Evolutionary conservation across 805 yeast genomes (phyloP).

Genomic region (Pachysolen tannophilus): DNA sequence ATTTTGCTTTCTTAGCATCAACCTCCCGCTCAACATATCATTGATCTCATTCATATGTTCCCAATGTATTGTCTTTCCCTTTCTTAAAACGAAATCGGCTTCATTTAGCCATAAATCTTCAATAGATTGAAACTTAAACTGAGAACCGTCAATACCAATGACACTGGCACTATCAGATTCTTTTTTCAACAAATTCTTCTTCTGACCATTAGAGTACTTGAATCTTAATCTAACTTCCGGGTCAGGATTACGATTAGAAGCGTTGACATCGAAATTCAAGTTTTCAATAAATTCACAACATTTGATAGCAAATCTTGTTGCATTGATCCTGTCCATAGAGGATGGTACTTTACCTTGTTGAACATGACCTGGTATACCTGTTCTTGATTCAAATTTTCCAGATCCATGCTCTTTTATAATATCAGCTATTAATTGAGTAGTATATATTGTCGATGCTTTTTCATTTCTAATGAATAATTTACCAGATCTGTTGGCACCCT

Average conservation of each 20-base stretch:
- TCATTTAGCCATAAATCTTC: constrained; percentile 49
- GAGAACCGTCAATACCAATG: constrained; percentile 64
- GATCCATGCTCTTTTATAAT: constrained; percentile 74
- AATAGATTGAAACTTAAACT: constrained; percentile 49
- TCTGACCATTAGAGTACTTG: constrained; percentile 40
- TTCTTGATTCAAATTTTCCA: constrained; percentile 79
- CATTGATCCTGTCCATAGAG: constrained; percentile 86
- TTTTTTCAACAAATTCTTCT: constrained; percentile 34
- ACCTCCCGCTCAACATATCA: constrained; percentile 69
- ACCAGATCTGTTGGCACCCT: constrained; percentile 78
- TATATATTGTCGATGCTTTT: constrained; percentile 72
- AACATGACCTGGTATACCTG: constrained; percentile 96
- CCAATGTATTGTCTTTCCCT: constrained; percentile 69
- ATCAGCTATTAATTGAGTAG: constrained; percentile 75
- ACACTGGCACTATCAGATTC: constrained; percentile 45
- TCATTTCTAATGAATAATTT: constrained; percentile 80
- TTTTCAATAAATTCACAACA: constrained; percentile 85
- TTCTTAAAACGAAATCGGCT: constrained; percentile 54
- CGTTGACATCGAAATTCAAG: constrained; percentile 11
- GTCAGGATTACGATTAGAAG: constrained; percentile 5
- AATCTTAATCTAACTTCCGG: constrained; percentile 43
- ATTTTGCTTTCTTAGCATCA: constrained; percentile 33
- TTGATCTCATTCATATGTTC: constrained; percentile 45
- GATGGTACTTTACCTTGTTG: constrained; percentile 97
- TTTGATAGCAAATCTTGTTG: constrained; percentile 83